A percentile compares a stretch with the other conserved stretches of the same genome.
Conservation (phyloP, 2,329 filamentous ascomycete genomes). For the Dactylellina leptospora region DNA sequence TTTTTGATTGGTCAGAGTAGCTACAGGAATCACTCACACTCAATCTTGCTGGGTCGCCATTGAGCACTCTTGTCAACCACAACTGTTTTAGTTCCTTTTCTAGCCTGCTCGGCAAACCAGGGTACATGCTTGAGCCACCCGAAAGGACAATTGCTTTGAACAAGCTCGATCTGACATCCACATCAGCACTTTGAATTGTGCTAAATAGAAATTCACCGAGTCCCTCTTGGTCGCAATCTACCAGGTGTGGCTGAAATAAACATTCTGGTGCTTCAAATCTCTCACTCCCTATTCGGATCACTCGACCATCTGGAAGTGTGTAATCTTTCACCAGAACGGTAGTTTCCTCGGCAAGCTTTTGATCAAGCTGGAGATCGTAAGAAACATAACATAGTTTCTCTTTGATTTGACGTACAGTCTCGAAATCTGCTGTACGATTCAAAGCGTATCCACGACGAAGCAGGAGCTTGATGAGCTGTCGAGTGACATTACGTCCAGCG, state of each 20-base stretch:
- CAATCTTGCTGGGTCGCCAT: constrained; percentile 89
- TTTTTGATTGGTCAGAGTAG: constrained; percentile 8
- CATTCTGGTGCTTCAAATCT: constrained; percentile 98
- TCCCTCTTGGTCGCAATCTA: constrained; percentile 95
- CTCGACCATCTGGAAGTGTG: constrained; percentile 92
- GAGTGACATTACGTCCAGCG: constrained; percentile 95
- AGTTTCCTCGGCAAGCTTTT: constrained; percentile 94
- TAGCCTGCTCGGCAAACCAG: constrained; percentile 87
- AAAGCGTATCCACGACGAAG: constrained; percentile 93
- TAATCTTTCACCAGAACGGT: constrained; percentile 97
- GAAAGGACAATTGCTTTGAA: constrained; percentile 98
- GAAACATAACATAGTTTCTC: constrained; percentile 99
- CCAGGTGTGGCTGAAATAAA: constrained; percentile 96
- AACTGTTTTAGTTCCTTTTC: constrained; percentile 99
- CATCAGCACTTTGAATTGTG: constrained; percentile 94
- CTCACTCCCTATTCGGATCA: constrained; percentile 95
- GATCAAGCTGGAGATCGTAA: constrained; percentile 95
- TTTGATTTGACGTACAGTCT: constrained; percentile 98
- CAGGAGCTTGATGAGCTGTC: constrained; percentile 94
- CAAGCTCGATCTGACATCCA: constrained; percentile 89
- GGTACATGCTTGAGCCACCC: constrained; percentile 98
- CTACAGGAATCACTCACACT: constrained; percentile 63
- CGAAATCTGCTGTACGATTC: constrained; percentile 98
- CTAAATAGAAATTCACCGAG: constrained; percentile 99
- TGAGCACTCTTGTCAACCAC: constrained; percentile 90